Conservation (phyloP, 2,329 filamentous ascomycete species). For the Zymoseptoria pseudotritici region DNA sequence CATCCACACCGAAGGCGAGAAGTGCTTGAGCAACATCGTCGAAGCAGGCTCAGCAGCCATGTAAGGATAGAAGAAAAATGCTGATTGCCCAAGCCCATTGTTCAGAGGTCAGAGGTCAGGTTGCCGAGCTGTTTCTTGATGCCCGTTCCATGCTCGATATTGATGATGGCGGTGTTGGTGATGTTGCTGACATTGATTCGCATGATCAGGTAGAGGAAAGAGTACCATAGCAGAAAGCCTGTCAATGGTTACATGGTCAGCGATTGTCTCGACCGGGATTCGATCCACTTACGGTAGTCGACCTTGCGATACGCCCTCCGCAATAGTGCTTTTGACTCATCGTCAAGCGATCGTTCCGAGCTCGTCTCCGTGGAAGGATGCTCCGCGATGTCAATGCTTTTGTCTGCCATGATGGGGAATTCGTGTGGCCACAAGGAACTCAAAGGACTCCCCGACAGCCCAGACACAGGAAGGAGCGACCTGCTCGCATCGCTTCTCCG, state of each 20-base stretch:
- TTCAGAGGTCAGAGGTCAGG: constrained; percentile 20
- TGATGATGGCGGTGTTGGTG: constrained; percentile 31
- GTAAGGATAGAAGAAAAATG: constrained; percentile 32
- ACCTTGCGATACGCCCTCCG: constrained; percentile 25
- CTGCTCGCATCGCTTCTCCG: not conserved
- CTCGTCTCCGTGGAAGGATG: not conserved
- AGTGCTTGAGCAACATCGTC: constrained; percentile 23
- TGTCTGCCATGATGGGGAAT: not conserved
- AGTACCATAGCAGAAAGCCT: constrained; percentile 26
- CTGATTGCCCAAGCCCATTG: constrained; percentile 30
- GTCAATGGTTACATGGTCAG: not conserved
- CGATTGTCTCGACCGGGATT: not conserved
- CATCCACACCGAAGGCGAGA: constrained; percentile 25
- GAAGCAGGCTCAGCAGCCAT: constrained; percentile 28
- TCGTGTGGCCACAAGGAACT: not conserved
- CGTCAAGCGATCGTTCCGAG: not conserved
- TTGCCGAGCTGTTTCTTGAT: constrained; percentile 30
- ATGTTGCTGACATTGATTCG: constrained; percentile 29
- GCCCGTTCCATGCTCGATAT: constrained; percentile 27
- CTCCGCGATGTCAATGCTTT: constrained; percentile 6
- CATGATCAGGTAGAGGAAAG: constrained; percentile 28
- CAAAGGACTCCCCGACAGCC: not conserved
- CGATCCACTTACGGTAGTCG: constrained; percentile 18
- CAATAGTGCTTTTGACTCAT: constrained; percentile 1
- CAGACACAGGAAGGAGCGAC: not conserved